These are phyloP conservation scores for Vickermania spadyakhi DNA, from an alignment of 208 protist genomes.

Conservation along the genomic window DNA sequence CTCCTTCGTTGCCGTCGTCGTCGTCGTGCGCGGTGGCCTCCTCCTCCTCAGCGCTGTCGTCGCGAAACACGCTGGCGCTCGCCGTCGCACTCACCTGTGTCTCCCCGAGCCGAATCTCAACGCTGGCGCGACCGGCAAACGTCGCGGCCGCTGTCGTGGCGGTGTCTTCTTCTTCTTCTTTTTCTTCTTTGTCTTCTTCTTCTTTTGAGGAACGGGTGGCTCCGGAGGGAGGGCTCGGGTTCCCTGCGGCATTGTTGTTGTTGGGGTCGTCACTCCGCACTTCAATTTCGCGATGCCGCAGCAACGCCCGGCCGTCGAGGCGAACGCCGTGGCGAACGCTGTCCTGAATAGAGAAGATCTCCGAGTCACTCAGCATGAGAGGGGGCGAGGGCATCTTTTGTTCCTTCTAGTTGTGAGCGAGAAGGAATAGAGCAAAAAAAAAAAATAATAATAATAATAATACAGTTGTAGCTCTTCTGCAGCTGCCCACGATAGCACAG, in stretches of 20 bases:
- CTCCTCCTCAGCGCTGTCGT: constrained; percentile 12
- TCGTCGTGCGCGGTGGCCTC: constrained; percentile 11
- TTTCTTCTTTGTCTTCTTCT: no score
- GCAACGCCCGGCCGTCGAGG: constrained; percentile 63
- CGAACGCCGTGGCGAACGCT: constrained; percentile 55
- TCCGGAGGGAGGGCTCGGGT: constrained; percentile 1
- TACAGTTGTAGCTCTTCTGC: no score
- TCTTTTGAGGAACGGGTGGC: no score
- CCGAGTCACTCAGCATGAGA: constrained; percentile 32
- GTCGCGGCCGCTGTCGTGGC: neutral
- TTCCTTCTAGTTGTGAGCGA: no score
- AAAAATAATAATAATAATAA: no score
- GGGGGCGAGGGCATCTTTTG: neutral
- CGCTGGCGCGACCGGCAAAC: neutral
- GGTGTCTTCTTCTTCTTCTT: constrained; percentile 2
- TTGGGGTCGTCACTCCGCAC: neutral
- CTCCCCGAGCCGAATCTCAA: neutral
- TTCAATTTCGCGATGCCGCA: constrained; percentile 54
- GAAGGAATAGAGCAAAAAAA: no score
- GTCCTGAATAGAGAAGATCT: constrained; percentile 65
- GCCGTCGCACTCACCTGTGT: constrained; percentile 4
- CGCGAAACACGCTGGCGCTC: constrained; percentile 9
- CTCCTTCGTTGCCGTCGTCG: constrained; percentile 2
- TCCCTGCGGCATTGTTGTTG: constrained; percentile 4
- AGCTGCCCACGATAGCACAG: no score